phyloP scores from a whole-genome alignment of 441 rosid species.

The Mallotus repandus region DNA sequence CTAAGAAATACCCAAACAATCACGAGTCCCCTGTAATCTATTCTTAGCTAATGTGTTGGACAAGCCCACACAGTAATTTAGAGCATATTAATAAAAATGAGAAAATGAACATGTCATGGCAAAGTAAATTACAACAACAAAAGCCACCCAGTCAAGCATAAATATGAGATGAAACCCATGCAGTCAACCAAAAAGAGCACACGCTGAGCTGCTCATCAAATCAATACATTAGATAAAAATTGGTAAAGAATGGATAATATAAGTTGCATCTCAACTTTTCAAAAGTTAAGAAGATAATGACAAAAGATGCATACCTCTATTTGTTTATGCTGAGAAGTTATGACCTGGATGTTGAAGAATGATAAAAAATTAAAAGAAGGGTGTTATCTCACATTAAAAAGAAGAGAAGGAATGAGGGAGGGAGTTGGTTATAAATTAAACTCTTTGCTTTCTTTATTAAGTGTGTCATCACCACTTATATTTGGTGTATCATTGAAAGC shows the following conservation, averaged over 20 bases:
- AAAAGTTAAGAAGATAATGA: neutral
- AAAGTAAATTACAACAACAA: too few relatives aligned
- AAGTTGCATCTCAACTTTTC: neutral
- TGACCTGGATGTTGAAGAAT: too few relatives aligned
- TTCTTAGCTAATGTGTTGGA: neutral
- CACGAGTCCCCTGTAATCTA: neutral
- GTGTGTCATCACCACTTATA: too few relatives aligned
- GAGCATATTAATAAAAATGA: too few relatives aligned
- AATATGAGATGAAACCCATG: neutral
- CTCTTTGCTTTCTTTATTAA: too few relatives aligned
- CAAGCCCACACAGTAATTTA: too few relatives aligned
- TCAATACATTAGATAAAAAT: neutral
- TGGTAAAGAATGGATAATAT: neutral
- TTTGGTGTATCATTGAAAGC: too few relatives aligned
- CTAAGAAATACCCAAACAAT: neutral
- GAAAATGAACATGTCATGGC: too few relatives aligned
- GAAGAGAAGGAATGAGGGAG: too few relatives aligned
- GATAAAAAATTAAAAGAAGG: too few relatives aligned
- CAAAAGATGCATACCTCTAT: constrained; percentile 40
- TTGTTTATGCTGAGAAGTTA: constrained; percentile 56
- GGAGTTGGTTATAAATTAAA: too few relatives aligned
- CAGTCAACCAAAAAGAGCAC: neutral
- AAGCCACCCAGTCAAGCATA: neutral
- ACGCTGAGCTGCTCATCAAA: neutral
- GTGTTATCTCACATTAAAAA: too few relatives aligned